A percentile compares a stretch with the other conserved stretches of the same genome.
Conservation (phyloP, 2,329 filamentous ascomycete genomes). For the Trichoderma sp. region DNA sequence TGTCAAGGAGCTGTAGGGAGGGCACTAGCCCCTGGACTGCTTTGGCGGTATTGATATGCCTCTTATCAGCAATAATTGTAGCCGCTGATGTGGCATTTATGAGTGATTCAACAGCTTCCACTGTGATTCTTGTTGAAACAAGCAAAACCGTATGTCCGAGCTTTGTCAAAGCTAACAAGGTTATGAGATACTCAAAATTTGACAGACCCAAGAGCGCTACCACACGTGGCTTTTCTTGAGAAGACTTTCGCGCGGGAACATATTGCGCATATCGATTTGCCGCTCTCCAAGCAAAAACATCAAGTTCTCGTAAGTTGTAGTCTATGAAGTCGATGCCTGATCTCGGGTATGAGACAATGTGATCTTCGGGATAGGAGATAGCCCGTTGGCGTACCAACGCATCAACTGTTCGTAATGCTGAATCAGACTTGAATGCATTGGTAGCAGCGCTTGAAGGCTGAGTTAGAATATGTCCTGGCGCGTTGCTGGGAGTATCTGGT, state of each 20-base stretch:
- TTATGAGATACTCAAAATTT: slow-evolving; percentile 13
- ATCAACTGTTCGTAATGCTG: background rate
- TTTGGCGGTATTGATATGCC: background rate
- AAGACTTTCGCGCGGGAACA: background rate
- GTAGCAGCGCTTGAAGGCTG: background rate
- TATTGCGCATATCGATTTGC: background rate
- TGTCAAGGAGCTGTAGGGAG: background rate
- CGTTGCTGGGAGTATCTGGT: background rate
- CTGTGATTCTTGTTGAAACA: slow-evolving; percentile 7
- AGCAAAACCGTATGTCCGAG: slow-evolving; percentile 5
- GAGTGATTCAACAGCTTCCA: slow-evolving; percentile 1
- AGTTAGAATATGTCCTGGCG: background rate
- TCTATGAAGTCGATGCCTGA: background rate
- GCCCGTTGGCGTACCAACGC: background rate
- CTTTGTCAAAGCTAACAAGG: slow-evolving; percentile 1
- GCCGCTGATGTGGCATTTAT: slow-evolving; percentile 1
- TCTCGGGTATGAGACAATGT: slow-evolving; percentile 2
- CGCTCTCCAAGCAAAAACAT: slow-evolving; percentile 8
- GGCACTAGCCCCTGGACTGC: background rate
- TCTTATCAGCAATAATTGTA: slow-evolving; percentile 2
- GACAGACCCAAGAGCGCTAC: background rate
- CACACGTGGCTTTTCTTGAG: background rate
- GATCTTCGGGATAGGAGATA: background rate
- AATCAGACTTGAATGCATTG: background rate
- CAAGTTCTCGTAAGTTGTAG: background rate